Evolutionary conservation across 164 flowering plant species (phyloP).

Genomic region (Dillenia turbinata): DNA sequence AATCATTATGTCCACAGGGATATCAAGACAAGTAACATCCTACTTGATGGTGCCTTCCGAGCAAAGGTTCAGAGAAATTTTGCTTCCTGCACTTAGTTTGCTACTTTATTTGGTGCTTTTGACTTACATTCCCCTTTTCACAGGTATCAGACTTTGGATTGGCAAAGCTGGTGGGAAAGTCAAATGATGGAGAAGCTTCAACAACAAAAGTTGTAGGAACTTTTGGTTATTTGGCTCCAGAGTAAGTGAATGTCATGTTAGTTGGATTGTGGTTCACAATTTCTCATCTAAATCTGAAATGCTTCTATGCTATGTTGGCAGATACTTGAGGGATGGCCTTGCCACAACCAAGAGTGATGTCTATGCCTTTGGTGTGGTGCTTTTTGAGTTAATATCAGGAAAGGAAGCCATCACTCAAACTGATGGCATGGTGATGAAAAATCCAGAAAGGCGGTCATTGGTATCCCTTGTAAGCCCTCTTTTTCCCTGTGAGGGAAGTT

Average conservation of each 20-base stretch:
- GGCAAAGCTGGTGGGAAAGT: constrained; percentile 74
- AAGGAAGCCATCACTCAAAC: constrained; percentile 74
- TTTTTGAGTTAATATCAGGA: constrained; percentile 85
- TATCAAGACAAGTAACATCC: constrained; percentile 89
- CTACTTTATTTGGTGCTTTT: constrained; percentile 3
- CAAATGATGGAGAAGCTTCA: constrained; percentile 70
- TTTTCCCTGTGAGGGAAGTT: not conserved
- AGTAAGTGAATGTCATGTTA: constrained; percentile 45
- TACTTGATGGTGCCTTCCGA: constrained; percentile 78
- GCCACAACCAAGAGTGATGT: constrained; percentile 91
- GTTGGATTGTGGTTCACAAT: not conserved
- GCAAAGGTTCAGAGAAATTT: constrained; percentile 60
- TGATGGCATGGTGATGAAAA: constrained; percentile 44
- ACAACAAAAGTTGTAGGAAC: constrained; percentile 90
- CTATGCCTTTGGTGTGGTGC: constrained; percentile 93
- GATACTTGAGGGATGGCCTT: constrained; percentile 85
- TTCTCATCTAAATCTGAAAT: not conserved
- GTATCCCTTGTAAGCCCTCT: constrained; percentile 74
- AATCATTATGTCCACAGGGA: constrained; percentile 95
- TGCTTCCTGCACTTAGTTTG: not conserved
- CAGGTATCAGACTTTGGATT: constrained; percentile 97
- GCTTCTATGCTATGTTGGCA: constrained; percentile 20
- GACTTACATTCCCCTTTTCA: constrained; percentile 4
- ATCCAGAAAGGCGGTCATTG: constrained; percentile 83
- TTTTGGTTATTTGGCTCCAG: constrained; percentile 95